These are phyloP conservation scores for Neofusicoccum laricinum DNA, from an alignment of 2,329 filamentous ascomycete species.

Conservation along the genomic window DNA sequence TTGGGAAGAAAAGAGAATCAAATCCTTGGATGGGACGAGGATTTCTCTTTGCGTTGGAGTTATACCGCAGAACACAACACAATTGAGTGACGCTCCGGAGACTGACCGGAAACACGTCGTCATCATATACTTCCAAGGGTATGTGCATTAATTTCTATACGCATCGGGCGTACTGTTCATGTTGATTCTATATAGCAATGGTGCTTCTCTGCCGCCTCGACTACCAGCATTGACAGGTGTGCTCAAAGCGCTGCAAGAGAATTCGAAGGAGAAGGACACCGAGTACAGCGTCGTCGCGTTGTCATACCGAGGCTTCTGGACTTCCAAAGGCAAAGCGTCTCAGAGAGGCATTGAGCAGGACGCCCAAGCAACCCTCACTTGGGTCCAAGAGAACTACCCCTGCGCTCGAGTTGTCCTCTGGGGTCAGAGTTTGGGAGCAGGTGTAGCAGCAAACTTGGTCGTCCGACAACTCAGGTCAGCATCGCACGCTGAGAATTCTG, in stretches of 20 bases:
- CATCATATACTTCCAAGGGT: slow-evolving; percentile 51
- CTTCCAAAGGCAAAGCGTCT: slow-evolving; percentile 66
- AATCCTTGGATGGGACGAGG: slow-evolving; percentile 62
- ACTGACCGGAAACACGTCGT: slow-evolving; percentile 30
- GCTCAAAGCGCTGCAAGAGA: slow-evolving; percentile 29
- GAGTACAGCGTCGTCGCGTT: slow-evolving; percentile 44
- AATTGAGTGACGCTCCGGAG: neutral
- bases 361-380: slow-evolving; percentile 61
- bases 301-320: slow-evolving; percentile 74
- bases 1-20: slow-evolving; percentile 65
- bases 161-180: neutral
- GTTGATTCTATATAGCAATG: slow-evolving; percentile 33
- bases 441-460: slow-evolving; percentile 58
- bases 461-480: slow-evolving; percentile 3
- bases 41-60: slow-evolving; percentile 58
- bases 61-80: neutral
- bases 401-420: slow-evolving; percentile 59
- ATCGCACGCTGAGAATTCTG: neutral
- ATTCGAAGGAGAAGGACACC: neutral
- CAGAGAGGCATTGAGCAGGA: slow-evolving; percentile 70
- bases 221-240: slow-evolving; percentile 47
- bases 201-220: slow-evolving; percentile 45
- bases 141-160: neutral
- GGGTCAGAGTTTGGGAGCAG: slow-evolving; percentile 76
- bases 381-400: slow-evolving; percentile 52